Evolutionary conservation across 139 green algal genomes (phyloP).

Genomic region (Chlorella ohadii): DNA sequence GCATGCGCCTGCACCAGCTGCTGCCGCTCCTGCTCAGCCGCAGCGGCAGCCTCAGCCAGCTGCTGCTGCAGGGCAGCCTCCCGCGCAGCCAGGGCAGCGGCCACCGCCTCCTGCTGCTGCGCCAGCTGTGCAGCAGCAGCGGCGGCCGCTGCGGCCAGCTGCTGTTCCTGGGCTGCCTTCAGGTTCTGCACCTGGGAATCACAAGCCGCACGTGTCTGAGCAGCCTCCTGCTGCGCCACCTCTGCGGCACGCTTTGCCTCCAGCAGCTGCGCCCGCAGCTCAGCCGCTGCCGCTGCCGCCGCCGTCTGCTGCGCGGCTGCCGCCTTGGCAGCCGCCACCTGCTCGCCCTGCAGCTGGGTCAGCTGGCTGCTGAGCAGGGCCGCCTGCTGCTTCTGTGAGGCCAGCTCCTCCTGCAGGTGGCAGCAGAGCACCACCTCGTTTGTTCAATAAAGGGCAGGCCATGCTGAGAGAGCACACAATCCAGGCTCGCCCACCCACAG

Average conservation of each 20-base stretch:
- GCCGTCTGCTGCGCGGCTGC: background rate
- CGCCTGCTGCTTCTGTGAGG: constrained; percentile 7
- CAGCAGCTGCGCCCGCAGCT: background rate
- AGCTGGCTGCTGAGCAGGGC: background rate
- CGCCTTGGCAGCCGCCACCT: background rate
- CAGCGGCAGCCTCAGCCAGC: background rate
- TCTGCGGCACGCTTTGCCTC: background rate
- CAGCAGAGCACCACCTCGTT: background rate
- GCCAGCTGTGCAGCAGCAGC: background rate
- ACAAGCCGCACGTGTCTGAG: background rate
- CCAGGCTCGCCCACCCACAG: too few relatives aligned
- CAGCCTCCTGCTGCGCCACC: background rate
- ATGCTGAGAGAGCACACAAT: too few relatives aligned
- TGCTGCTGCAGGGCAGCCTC: constrained; percentile 12
- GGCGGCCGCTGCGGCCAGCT: background rate
- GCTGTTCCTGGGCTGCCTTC: background rate
- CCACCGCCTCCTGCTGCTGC: background rate
- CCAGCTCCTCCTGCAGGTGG: background rate
- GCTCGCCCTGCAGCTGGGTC: background rate
- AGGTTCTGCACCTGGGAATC: background rate
- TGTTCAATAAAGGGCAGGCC: too few relatives aligned
- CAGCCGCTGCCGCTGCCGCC: background rate
- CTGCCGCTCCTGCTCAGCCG: background rate
- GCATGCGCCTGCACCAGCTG: background rate
- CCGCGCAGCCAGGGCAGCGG: background rate